Evolutionary conservation across 1,284 basidiomycete genomes (phyloP).

Genomic region (Fomes fomentarius): DNA sequence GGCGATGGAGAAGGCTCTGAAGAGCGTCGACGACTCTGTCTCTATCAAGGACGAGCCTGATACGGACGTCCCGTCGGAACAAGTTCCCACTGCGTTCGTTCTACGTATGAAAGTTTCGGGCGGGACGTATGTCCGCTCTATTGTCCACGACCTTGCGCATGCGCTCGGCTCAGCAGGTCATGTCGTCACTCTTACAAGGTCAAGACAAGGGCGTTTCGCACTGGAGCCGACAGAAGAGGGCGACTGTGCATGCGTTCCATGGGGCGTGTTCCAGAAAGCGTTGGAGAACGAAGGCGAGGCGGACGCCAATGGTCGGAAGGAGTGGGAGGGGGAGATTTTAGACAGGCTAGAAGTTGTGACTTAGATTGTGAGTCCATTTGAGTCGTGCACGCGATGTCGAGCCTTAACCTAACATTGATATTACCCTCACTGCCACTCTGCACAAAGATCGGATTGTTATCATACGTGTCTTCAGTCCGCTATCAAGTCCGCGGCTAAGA

Average conservation of each 20-base stretch:
- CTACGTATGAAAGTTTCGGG: constrained; percentile 91
- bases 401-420: too few relatives aligned
- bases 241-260: constrained; percentile 66
- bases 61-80: constrained; percentile 39
- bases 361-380: constrained; percentile 10
- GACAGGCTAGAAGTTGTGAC: constrained; percentile 59
- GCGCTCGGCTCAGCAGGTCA: constrained; percentile 86
- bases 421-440: too few relatives aligned
- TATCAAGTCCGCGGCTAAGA: neutral
- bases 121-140: constrained; percentile 95
- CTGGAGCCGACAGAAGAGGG: constrained; percentile 50
- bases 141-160: constrained; percentile 89
- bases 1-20: constrained; percentile 68
- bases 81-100: constrained; percentile 80
- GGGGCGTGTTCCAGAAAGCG: constrained; percentile 79
- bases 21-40: constrained; percentile 41
- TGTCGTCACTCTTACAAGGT: constrained; percentile 87
- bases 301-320: constrained; percentile 65
- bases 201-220: constrained; percentile 82
- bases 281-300: constrained; percentile 52
- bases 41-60: constrained; percentile 37
- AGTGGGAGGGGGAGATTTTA: constrained; percentile 76
- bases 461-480: neutral
- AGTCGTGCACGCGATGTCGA: neutral
- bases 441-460: neutral